These are phyloP conservation scores for Cudoniella acicularis DNA, from an alignment of 495 filamentous ascomycete genomes.

Conservation along the genomic window DNA sequence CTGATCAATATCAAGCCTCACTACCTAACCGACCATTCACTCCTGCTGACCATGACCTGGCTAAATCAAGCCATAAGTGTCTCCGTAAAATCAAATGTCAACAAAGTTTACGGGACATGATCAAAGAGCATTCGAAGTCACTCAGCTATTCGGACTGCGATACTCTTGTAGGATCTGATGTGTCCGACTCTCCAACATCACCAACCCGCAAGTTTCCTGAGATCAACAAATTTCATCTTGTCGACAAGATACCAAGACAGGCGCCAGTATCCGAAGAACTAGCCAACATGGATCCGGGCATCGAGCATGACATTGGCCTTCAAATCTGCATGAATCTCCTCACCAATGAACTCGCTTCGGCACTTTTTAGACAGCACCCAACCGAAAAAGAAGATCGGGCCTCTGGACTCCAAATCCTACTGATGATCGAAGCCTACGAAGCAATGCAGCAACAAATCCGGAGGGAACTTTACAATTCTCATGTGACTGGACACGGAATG, in stretches of 20 bases:
- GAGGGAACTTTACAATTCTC: conserved; percentile 6
- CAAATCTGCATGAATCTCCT: conserved; percentile 21
- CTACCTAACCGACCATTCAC: conserved; percentile 16
- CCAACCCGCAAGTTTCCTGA: not conserved
- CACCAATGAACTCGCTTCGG: conserved; percentile 19
- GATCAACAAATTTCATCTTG: not conserved
- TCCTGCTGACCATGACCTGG: conserved; percentile 2
- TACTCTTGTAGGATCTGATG: conserved; percentile 18
- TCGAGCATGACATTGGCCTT: conserved; percentile 15
- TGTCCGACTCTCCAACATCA: not conserved
- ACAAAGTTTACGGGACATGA: conserved; percentile 15
- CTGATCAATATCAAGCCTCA: conserved; percentile 16
- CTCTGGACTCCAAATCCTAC: conserved; percentile 24
- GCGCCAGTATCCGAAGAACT: not conserved
- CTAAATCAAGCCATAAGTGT: not conserved
- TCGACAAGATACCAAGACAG: not conserved
- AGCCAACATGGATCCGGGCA: not conserved
- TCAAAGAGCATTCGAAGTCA: conserved; percentile 6
- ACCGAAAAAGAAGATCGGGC: conserved; percentile 10
- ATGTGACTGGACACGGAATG: not conserved
- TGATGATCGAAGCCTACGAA: conserved; percentile 29
- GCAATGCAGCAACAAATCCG: conserved; percentile 15
- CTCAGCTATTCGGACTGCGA: conserved; percentile 12
- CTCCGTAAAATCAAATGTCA: conserved; percentile 25
- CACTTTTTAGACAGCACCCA: conserved; percentile 15